A percentile compares a stretch with the other conserved stretches of the same genome.
Evolutionary conservation across 352 stramenopile genomes (phyloP).

Genomic region (Pythium graminicola): DNA sequence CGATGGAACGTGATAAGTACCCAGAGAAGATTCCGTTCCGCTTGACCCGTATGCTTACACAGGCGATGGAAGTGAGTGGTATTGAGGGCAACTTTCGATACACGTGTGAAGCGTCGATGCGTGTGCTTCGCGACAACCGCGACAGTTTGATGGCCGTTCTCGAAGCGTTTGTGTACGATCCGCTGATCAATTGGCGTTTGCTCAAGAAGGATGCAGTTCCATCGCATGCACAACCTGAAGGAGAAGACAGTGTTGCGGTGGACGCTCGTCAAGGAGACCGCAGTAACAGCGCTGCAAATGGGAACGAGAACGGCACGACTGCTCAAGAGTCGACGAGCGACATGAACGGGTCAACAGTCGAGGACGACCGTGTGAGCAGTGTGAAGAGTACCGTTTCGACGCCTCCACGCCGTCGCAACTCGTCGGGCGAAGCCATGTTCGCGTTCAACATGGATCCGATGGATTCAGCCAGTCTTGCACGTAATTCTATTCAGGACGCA

Average conservation of each 20-base stretch:
- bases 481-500: slow-evolving; percentile 59
- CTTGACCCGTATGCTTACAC: slow-evolving; percentile 97
- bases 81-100: slow-evolving; percentile 99
- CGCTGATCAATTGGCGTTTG: slow-evolving; percentile 98
- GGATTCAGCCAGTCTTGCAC: slow-evolving; percentile 40
- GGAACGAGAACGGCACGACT: background rate
- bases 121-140: slow-evolving; percentile 96
- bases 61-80: slow-evolving; percentile 99
- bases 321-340: slow-evolving; percentile 14
- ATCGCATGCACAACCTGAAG: slow-evolving; percentile 64
- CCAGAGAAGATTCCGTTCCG: slow-evolving; percentile 99
- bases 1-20: slow-evolving; percentile 99
- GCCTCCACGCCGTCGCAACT: slow-evolving; percentile 45
- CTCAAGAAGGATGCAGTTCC: slow-evolving; percentile 82
- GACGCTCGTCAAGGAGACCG: slow-evolving; percentile 14
- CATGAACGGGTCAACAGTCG: slow-evolving; percentile 15
- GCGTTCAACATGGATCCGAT: slow-evolving; percentile 57
- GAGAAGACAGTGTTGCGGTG: slow-evolving; percentile 42
- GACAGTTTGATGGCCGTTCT: slow-evolving; percentile 99
- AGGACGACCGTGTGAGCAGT: slow-evolving; percentile 40
- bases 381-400: slow-evolving; percentile 62
- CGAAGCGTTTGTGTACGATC: slow-evolving; percentile 99
- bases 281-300: slow-evolving; percentile 1
- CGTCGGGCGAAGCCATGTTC: slow-evolving; percentile 62
- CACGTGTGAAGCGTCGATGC: slow-evolving; percentile 98